Percentiles rank a stretch among this genome's conserved stretches.
Evolutionary conservation across 2,329 filamentous ascomycete species (phyloP).

Genomic region (Scedosporium apiospermum): DNA sequence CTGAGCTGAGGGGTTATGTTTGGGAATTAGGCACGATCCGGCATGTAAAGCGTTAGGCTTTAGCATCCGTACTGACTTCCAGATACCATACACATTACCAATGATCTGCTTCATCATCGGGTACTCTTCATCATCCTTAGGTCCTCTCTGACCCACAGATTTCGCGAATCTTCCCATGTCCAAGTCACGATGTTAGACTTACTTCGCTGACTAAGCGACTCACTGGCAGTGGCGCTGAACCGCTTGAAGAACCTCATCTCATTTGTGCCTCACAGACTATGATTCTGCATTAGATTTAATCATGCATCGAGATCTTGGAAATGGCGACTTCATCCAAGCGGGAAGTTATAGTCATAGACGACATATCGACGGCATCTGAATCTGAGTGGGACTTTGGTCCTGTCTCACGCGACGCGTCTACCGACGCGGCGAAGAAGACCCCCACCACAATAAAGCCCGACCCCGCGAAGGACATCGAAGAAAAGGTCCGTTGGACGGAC

Average conservation of each 20-base stretch:
- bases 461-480: constrained; percentile 16
- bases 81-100: no score
- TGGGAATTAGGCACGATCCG: no score
- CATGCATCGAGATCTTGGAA: background rate
- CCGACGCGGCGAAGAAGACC: background rate
- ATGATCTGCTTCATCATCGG: no score
- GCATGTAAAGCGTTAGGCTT: no score
- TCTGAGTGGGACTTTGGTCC: background rate
- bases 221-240: background rate
- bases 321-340: background rate
- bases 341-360: background rate
- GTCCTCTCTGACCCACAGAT: no score
- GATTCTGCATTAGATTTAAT: background rate
- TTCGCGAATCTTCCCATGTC: no score
- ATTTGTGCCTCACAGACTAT: background rate
- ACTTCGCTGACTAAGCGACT: background rate
- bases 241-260: background rate
- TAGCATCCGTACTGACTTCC: no score
- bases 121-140: no score
- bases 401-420: background rate
- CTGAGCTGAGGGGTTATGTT: no score
- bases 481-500: constrained; percentile 45
- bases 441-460: background rate
- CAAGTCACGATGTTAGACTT: background rate
- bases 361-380: constrained; percentile 3